phyloP scores from a whole-genome alignment of 768 basidiomycete genomes.

The Tephrocybe sp. region DNA sequence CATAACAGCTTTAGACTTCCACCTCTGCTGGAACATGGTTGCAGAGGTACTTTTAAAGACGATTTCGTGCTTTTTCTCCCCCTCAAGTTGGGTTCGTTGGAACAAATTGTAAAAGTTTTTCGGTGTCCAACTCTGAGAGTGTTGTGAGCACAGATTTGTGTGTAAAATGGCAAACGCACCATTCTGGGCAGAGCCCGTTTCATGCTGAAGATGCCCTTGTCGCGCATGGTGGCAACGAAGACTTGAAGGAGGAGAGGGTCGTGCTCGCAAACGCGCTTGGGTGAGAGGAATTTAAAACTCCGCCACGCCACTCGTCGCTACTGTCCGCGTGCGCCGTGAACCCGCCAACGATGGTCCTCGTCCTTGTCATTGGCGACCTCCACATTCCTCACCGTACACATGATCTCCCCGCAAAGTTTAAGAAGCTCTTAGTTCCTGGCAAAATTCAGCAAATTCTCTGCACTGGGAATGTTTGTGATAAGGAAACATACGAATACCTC shows the following conservation, averaged over 20 bases:
- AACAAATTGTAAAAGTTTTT: slow-evolving; percentile 90
- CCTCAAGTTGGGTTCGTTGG: slow-evolving; percentile 56
- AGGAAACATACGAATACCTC: slow-evolving; percentile 95
- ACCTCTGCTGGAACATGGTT: slow-evolving; percentile 89
- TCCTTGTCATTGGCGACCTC: slow-evolving; percentile 95
- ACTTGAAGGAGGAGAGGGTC: background rate
- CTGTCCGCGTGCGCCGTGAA: background rate
- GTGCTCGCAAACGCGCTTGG: background rate
- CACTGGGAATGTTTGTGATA: slow-evolving; percentile 96
- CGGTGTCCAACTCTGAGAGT: slow-evolving; percentile 81
- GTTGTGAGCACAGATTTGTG: background rate
- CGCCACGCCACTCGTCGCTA: background rate
- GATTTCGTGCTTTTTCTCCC: slow-evolving; percentile 43
- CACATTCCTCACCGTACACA: slow-evolving; percentile 91
- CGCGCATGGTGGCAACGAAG: slow-evolving; percentile 34
- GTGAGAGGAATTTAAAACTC: slow-evolving; percentile 6
- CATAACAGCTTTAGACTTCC: slow-evolving; percentile 80
- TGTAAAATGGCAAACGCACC: slow-evolving; percentile 42
- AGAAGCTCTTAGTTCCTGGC: slow-evolving; percentile 91
- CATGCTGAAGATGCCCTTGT: slow-evolving; percentile 33
- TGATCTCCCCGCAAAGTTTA: slow-evolving; percentile 94
- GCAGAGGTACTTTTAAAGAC: slow-evolving; percentile 53
- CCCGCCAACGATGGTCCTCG: slow-evolving; percentile 70
- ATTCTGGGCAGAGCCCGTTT: slow-evolving; percentile 73
- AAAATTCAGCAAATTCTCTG: slow-evolving; percentile 98